Conservation (phyloP, 169 alveolate genomes). For the Condylostoma magnum region DNA sequence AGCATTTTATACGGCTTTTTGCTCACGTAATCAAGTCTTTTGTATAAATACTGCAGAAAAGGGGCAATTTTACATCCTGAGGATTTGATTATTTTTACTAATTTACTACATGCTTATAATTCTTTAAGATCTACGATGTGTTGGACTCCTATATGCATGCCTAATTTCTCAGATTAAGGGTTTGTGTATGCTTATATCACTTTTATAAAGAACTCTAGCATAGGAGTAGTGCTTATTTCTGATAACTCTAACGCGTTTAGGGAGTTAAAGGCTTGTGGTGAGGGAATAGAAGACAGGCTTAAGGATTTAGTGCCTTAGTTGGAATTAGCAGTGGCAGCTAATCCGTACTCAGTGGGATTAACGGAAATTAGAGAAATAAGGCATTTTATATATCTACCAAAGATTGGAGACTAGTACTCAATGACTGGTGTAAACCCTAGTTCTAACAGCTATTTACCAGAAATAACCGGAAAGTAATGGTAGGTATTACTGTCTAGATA, state of each 20-base stretch:
- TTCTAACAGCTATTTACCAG: background rate
- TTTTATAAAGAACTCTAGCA: background rate
- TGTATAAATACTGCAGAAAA: constrained; percentile 21
- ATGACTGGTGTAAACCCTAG: constrained; percentile 23
- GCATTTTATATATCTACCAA: constrained; percentile 9
- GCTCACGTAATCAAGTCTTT: background rate
- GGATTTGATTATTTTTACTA: background rate
- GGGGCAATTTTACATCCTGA: background rate
- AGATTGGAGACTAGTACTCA: background rate
- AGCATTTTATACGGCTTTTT: constrained; percentile 9
- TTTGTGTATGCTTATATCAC: constrained; percentile 28
- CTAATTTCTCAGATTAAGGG: constrained; percentile 27
- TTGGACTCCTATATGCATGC: constrained; percentile 27
- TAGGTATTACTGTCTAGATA: background rate
- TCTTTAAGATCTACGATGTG: constrained; percentile 13
- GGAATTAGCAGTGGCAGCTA: background rate
- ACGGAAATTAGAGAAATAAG: constrained; percentile 16
- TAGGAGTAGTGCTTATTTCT: background rate
- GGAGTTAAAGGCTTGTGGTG: constrained; percentile 6
- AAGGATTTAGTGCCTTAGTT: background rate
- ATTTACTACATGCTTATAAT: constrained; percentile 4
- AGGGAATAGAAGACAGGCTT: constrained; percentile 4
- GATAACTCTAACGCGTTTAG: constrained; percentile 12
- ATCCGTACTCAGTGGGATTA: constrained; percentile 18
- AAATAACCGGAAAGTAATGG: background rate